These are phyloP conservation scores for Phytophthora aleatoria DNA, from an alignment of 352 stramenopile genomes.

Conservation along the genomic window DNA sequence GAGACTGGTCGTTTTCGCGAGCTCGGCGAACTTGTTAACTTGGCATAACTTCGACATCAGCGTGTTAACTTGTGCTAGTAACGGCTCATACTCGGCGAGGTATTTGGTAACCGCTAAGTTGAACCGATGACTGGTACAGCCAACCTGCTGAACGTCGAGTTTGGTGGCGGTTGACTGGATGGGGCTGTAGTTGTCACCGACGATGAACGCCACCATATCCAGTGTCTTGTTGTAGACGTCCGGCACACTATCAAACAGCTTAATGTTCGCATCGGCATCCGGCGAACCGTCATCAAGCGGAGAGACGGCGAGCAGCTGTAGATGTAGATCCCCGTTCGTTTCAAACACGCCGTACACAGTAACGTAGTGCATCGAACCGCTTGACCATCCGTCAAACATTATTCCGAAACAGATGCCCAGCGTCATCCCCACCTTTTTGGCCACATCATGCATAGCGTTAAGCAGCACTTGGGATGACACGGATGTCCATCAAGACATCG, in stretches of 20 bases:
- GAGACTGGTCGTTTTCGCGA: background rate
- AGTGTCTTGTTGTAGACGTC: slow-evolving; percentile 16
- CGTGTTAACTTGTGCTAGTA: background rate
- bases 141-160: background rate
- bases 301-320: slow-evolving; percentile 8
- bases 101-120: slow-evolving; percentile 3
- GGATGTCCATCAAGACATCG: background rate
- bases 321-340: background rate
- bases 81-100: background rate
- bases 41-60: slow-evolving; percentile 1
- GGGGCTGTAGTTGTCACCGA: background rate
- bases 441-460: background rate
- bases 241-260: slow-evolving; percentile 9
- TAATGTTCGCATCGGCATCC: slow-evolving; percentile 12
- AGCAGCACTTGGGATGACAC: slow-evolving; percentile 3
- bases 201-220: slow-evolving; percentile 8
- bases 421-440: slow-evolving; percentile 5
- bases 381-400: background rate
- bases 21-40: slow-evolving; percentile 1
- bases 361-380: slow-evolving; percentile 8
- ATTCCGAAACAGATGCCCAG: too few species aligned
- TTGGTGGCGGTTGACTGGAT: background rate
- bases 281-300: slow-evolving; percentile 2
- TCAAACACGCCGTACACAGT: slow-evolving; percentile 2
- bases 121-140: background rate